These are phyloP conservation scores for Gynostemma pentaphyllum DNA, from an alignment of 306 rosid species.

Conservation along the genomic window DNA sequence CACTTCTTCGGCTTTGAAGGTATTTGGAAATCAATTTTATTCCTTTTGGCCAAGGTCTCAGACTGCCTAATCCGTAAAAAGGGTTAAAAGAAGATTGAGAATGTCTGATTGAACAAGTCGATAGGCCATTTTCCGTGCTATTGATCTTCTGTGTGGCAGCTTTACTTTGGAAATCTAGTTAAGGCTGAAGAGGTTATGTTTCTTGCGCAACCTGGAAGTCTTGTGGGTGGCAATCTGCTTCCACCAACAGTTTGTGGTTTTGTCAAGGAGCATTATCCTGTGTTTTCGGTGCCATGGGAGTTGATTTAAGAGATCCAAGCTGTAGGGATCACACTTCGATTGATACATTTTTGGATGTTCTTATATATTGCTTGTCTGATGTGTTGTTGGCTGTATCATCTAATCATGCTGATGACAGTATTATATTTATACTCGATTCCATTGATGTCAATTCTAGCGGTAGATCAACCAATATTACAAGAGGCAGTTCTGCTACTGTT, in stretches of 20 bases:
- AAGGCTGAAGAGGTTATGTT: conserved; percentile 99
- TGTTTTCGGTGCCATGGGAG: conserved; percentile 97
- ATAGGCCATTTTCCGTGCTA: conserved; percentile 72
- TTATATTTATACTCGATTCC: conserved; percentile 20
- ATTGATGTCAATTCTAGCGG: conserved; percentile 14
- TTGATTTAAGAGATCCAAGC: conserved; percentile 85
- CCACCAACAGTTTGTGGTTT: conserved; percentile 95
- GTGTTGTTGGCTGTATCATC: conserved; percentile 33
- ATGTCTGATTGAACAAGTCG: conserved; percentile 57
- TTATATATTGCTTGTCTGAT: conserved; percentile 90
- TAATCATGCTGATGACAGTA: conserved; percentile 28
- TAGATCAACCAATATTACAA: conserved; percentile 26
- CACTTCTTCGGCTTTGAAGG: conserved; percentile 51
- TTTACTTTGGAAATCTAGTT: conserved; percentile 88
- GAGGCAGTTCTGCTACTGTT: conserved; percentile 32
- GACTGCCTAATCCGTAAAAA: conserved; percentile 23
- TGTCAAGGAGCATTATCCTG: conserved; percentile 96
- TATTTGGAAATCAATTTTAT: conserved; percentile 64
- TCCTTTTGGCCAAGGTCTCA: conserved; percentile 85
- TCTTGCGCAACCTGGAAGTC: conserved; percentile 95
- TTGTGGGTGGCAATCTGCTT: conserved; percentile 58
- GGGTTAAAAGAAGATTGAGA: conserved; percentile 73
- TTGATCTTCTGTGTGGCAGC: conserved; percentile 92
- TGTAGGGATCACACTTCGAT: conserved; percentile 64
- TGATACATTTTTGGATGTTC: conserved; percentile 85